Evolutionary conservation across 192 early-diverging fungal species (phyloP).

Genomic region (Rhizophagus clarus): DNA sequence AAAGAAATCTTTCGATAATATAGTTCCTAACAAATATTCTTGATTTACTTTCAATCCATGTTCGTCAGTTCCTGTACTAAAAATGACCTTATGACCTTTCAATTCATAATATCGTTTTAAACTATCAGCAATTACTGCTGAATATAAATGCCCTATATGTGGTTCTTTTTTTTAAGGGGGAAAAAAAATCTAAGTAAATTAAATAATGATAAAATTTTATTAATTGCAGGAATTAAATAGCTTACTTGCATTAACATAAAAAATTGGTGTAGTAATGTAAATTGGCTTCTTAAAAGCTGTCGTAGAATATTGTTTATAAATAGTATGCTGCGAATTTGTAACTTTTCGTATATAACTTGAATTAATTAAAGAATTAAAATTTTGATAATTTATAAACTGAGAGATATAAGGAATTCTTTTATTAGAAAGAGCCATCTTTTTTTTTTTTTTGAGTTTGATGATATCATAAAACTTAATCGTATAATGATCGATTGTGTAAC

Average conservation of each 20-base stretch:
- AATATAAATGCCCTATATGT: conserved; percentile 95
- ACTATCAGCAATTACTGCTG: conserved; percentile 82
- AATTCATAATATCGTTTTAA: conserved; percentile 75
- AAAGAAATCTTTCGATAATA: background rate
- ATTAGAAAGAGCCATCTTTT: too few relatives aligned
- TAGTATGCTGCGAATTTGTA: background rate
- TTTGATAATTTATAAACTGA: background rate
- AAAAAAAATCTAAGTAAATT: background rate
- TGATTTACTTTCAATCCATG: conserved; percentile 86
- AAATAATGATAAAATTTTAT: background rate
- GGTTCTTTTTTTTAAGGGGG: conserved; percentile 56
- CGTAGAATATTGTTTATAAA: background rate
- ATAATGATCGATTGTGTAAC: too few relatives aligned
- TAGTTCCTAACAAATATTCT: background rate
- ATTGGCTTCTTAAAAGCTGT: conserved; percentile 43
- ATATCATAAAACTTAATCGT: too few relatives aligned
- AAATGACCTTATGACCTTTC: conserved; percentile 58
- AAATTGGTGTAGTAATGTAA: conserved; percentile 87
- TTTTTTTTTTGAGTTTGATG: too few relatives aligned
- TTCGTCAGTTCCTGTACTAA: conserved; percentile 90
- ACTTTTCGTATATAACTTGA: background rate
- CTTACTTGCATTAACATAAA: conserved; percentile 82
- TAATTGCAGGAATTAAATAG: background rate
- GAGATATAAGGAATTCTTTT: background rate
- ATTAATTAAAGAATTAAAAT: background rate